phyloP scores from a whole-genome alignment of 75 land plant species.

The Azolla pinnata region DNA sequence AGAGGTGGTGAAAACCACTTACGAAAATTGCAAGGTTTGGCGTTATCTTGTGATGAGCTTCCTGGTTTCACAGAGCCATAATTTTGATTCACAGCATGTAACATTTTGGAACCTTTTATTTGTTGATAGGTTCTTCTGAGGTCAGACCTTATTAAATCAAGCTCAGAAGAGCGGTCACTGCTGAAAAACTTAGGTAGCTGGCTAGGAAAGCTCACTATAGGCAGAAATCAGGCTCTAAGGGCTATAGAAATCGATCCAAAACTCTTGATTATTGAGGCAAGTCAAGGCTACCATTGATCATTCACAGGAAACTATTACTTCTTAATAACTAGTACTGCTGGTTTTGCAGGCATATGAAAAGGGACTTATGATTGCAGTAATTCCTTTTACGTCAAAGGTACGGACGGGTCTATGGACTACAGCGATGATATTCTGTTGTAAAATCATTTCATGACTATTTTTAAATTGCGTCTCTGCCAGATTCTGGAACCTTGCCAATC shows the following conservation, averaged over 20 bases:
- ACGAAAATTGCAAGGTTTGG: conserved; percentile 95
- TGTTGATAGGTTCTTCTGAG: conserved; percentile 67
- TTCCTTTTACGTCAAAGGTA: conserved; percentile 98
- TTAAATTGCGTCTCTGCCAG: conserved; percentile 30
- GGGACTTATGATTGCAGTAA: conserved; percentile 99
- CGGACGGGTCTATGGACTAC: background rate
- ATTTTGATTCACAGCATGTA: background rate
- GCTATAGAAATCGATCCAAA: conserved; percentile 95
- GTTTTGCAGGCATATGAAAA: conserved; percentile 87
- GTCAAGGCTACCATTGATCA: background rate
- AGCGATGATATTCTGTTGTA: too few species aligned
- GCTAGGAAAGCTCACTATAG: conserved; percentile 98
- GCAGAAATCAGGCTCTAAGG: conserved; percentile 75
- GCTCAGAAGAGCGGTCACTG: conserved; percentile 94
- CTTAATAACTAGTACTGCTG: background rate
- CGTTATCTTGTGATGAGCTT: too few species aligned
- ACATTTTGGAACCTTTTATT: background rate
- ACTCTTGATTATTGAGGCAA: conserved; percentile 72
- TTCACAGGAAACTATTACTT: background rate
- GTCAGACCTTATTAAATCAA: conserved; percentile 94
- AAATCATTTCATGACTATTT: too few species aligned
- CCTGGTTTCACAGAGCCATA: too few species aligned
- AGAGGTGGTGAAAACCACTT: conserved; percentile 81
- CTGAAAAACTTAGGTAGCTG: conserved; percentile 96
- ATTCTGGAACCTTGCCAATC: conserved; percentile 82